Base-by-base conservation (phyloP, 2,329 filamentous ascomycete species). In the Exophiala oligosperma region DNA sequence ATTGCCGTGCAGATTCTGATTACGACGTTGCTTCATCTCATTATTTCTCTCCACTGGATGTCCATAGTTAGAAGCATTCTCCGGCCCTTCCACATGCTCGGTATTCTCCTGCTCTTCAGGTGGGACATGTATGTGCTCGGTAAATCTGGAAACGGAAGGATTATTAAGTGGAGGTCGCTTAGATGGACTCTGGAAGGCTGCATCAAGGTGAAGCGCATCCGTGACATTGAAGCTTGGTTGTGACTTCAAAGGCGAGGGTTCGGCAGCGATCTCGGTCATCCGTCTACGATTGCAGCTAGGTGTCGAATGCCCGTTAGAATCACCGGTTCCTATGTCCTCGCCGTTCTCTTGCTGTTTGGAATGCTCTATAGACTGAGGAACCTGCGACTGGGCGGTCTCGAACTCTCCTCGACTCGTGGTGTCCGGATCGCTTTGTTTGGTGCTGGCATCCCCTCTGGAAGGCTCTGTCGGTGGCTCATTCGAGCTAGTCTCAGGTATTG, bases 401-500 rank as follows among this genome's bases (percentile, higher is more conserved):
- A 61, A 66, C 7, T 59, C 52, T n/a, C 21, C 49, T 38, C 52
- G 52, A 49, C 48, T 59, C 23, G 29, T 41, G 37, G 21, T 47
- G 21, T 59, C 56, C 14, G 26, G n/a, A 9, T 23, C 29, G 17
- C 38, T 37, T 4, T 49, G 49, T 35, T 47, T 48, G 12, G 46
- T 28, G 3, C 26, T 41, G 4, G 48, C 21, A 9, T 32, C 44
- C 28, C 9, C 11, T 23, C 23, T 51, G 57, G 4, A 23, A 28
- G 12, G 26, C 35, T 24, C n/a, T 12, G 37, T 14, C 17, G 52
- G 44, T 17, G 46, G 37, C 46, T 59, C 55, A 43, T 61, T 59
- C 14, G 62, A 64, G 37, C 62, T 64, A 2, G 62, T 64, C 47
- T 64, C 60, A 7, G 62, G 62, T 38, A 64, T 56, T 1, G 62